Percentiles rank a stretch among this genome's conserved stretches.
Conservation (phyloP, 1,284 basidiomycete species). For the Fistulinella cinereoalba region DNA sequence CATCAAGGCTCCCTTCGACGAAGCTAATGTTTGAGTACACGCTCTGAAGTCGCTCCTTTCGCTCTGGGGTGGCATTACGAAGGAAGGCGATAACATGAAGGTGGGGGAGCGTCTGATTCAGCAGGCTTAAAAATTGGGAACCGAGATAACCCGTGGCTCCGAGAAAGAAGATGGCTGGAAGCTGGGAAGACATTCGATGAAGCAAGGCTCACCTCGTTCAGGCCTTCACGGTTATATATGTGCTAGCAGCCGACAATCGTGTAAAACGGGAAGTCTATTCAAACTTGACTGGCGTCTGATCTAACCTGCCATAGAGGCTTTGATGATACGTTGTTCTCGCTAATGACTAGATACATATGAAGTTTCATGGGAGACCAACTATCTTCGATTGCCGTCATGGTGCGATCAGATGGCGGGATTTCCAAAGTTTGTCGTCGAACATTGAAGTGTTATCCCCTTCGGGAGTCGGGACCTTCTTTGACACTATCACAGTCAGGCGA, state of each 20-base stretch:
- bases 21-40: constrained; percentile 35
- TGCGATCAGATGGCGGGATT: neutral
- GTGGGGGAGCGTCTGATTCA: constrained; percentile 32
- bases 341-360: neutral
- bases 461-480: no score
- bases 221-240: constrained; percentile 3
- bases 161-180: constrained; percentile 38
- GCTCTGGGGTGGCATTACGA: constrained; percentile 33
- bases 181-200: no score
- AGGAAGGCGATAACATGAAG: constrained; percentile 36
- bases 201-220: no score
- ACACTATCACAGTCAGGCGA: no score
- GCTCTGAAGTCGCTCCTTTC: constrained; percentile 26
- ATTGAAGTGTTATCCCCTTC: no score
- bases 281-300: no score
- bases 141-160: constrained; percentile 46
- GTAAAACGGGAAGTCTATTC: constrained; percentile 4
- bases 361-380: constrained; percentile 2
- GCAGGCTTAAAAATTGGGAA: constrained; percentile 36
- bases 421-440: neutral
- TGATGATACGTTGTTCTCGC: neutral
- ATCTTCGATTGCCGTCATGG: constrained; percentile 2
- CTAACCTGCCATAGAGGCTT: constrained; percentile 3
- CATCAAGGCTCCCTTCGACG: constrained; percentile 39
- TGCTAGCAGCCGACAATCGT: neutral